Base-by-base conservation (phyloP, 116 monocot genomes). In the Papilionanthe hybrid region DNA sequence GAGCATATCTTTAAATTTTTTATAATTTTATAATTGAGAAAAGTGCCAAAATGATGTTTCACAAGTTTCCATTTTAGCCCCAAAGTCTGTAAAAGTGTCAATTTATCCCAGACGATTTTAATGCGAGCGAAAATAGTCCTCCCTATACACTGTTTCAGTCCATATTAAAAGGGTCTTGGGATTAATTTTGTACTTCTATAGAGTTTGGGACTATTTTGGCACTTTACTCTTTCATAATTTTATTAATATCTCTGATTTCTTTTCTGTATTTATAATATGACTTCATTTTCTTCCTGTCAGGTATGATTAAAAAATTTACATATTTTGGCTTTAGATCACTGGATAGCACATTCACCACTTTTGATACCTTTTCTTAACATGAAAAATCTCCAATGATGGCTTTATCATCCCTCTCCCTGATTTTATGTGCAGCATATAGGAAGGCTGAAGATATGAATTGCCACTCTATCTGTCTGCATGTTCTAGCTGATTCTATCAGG, bases 391-490 rank as follows among this genome's bases (percentile, higher is more conserved):
- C 42, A 19, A 19, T 42, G 42, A 72, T 42, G 28, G 9, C 72
- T 43, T 32, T 37, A 5, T 73, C 50, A 15, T 27, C 27, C 49
- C 27, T 75, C 43, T 45, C 5, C 50, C 27, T 75, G 49, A 75
- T 44, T 44, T 73, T n/a, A 12, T 75, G 47, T 47, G 47, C 79
- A 99, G 98, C 91, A 85, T 99, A 99, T 82, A 91, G 94, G 81
- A 99, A 91, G 58, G 90, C 94, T 80, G 95, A 99, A 87, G 98
- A 99, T 84, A 99, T 94, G 94, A 99, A 99, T 84, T 81, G 91
- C 65, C 95, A 94, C 75, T 99, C 95, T 9, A 88, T 99, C 57
- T 99, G 91, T 78, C 73, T 99, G n/a, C 98, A 99, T 87, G 98
- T 99, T 67, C 87, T 99, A 77, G 91, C 98, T 65, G 98, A 99